Conservation (phyloP, 176 grass and related monocot species). For the Hyparrhenia diplandra region DNA sequence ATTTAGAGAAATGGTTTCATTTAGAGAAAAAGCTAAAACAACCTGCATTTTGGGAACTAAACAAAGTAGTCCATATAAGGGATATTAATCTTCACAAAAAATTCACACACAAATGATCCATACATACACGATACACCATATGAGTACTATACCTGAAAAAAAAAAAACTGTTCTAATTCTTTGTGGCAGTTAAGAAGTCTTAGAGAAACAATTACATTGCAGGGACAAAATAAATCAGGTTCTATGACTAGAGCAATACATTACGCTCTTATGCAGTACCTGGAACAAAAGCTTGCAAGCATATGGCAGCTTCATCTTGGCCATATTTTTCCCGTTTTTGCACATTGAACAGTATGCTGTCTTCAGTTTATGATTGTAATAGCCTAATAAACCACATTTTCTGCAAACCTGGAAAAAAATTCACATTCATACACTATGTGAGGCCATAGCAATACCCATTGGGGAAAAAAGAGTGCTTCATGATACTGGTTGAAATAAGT, state of each 20-base stretch:
- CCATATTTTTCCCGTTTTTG: slow-evolving; percentile 90
- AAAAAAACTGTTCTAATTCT: background rate
- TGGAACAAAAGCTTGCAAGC: slow-evolving; percentile 99
- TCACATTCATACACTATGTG: background rate
- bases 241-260: background rate
- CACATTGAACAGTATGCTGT: slow-evolving; percentile 92
- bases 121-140: background rate
- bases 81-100: background rate
- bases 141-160: no score
- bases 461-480: background rate
- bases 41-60: background rate
- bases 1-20: no score
- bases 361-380: slow-evolving; percentile 92
- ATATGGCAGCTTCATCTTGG: slow-evolving; percentile 92
- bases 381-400: slow-evolving; percentile 84
- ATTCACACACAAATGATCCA: no score
- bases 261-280: slow-evolving; percentile 33
- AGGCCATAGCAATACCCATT: background rate
- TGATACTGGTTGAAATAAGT: background rate
- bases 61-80: background rate
- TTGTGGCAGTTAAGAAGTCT: background rate
- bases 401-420: slow-evolving; percentile 75
- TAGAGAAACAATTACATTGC: background rate
- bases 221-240: background rate
- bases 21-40: background rate